Base-by-base conservation (phyloP, 23 red algal genomes). In the Pyropia yezoensis region DNA sequence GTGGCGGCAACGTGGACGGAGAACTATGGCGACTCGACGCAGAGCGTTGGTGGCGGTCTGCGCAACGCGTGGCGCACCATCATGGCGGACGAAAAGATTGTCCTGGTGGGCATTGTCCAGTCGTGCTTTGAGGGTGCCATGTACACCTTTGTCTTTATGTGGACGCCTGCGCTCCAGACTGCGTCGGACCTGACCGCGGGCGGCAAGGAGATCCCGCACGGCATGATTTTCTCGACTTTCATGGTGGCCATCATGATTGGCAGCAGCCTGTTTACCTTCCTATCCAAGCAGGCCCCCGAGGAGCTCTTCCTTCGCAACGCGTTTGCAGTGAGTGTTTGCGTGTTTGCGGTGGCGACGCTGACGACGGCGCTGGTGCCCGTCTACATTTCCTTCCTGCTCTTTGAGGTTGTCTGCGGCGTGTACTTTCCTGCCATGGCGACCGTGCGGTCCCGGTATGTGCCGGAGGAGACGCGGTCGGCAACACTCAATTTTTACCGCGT, bases 201-300 rank as follows among this genome's bases (percentile, higher is more conserved):
- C 13, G 75, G 69, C 18, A 13, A 22, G 20, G 67, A 80, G 30
- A 90, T 96, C 71, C 80, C 79, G n/a, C 79, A 96, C 45, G 92
- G 92, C 20, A 87, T 90, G 76, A 89, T 96, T 22, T 96, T 96
- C 66, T 89, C 84, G 53, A 81, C 85, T 2, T 96, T 96, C 54
- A 96, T 96, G 92, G 83, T 96, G 33, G 73, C 78, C 52, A 74
- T 96, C 49, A 96, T 96, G 92, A 77, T 96, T 63, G 92, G 92
- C 20, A 83, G 76, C 55, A 67, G 62, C 47, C 74, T 89, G 39
- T 89, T 89, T 27, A 70, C 72, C 6, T 80, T 89, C 51, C 27
- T 85, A 12, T 68, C 86, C 67, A 84, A 67, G 60, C 63, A 57
- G 20, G 61, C 73, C 39, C 79, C 79, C 27, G 59, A 62, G 25